Base-by-base conservation (phyloP, 179 eudicot genomes). In the Beta macrorhiza region DNA sequence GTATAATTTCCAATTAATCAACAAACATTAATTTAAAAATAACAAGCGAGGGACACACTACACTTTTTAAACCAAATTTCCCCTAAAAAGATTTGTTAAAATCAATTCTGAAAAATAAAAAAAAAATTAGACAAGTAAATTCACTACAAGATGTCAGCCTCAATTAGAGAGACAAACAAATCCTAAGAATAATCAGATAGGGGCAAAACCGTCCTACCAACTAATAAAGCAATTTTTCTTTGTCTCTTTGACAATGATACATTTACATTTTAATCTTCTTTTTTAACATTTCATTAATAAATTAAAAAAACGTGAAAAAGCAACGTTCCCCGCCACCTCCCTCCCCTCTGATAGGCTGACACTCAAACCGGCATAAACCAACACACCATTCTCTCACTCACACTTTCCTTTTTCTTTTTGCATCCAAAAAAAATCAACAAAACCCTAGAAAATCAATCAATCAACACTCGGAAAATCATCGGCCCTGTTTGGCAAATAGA, bases 201-300 rank as follows among this genome's bases (percentile, higher is more conserved):
- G 84, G 84, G 63, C 63, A 72, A 65, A 67, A 3, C 1, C 5
- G 82, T 82, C 87, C 61, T 78, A 75, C 29, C 67, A 15, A 45
- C 13, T 6, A 11, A 20, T 75, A 84, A 49, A 51, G 42, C 74
- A 63, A 51, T 75, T 4, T 55, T 16, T 56, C 69, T 68, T 7
- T 6, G 42, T 19, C 49, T 55, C 29, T 5, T 64, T 55, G n/a
- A 78, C 81, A 79, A 15, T 64, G 45, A 64, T 74, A 16, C 25
- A 25, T 37, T 37, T 37, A 67, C 64, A 13, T 16, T 17, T 49
- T 49, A 1, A 49, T 9, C 52, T 9, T 1, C 4, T 49, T 49
- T 49, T 49, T 49, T 5, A 6, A 49, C 10, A 49, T 9, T 37
- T 37, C 4, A 37, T 37, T 37, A 37, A 37, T 2, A 37, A 7